Evolutionary conservation across 208 protist species (phyloP).

Genomic region (Trypanosoma brucei): DNA sequence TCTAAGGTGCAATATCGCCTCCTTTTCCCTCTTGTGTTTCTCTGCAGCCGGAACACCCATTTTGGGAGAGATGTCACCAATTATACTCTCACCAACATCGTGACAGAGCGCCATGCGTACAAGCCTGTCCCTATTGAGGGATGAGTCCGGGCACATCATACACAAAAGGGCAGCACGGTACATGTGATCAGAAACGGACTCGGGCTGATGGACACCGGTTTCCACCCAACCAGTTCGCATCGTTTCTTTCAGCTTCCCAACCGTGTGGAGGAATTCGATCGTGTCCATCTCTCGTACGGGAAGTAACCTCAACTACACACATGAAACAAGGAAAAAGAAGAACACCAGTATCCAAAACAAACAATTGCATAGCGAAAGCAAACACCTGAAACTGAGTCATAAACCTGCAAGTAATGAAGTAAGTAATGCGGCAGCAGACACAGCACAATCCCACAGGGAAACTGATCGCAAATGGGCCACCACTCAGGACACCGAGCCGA

Average conservation of each 20-base stretch:
- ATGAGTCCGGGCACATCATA: constrained; percentile 86
- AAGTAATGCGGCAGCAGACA: no score
- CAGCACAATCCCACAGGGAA: no score
- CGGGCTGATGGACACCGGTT: constrained; percentile 49
- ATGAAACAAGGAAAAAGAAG: background rate
- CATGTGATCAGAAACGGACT: constrained; percentile 91
- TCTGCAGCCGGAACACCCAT: constrained; percentile 82
- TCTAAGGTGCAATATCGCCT: constrained; percentile 54
- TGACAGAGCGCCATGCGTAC: constrained; percentile 89
- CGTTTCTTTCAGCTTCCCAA: constrained; percentile 81
- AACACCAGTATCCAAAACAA: constrained; percentile 9
- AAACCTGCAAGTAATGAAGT: no score
- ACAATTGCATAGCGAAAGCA: background rate
- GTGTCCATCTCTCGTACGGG: constrained; percentile 29
- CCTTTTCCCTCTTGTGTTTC: constrained; percentile 62
- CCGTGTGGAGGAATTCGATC: constrained; percentile 66
- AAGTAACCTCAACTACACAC: no score
- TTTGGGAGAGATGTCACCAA: constrained; percentile 82
- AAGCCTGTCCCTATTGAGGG: constrained; percentile 64
- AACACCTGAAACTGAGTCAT: no score
- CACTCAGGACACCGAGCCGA: no score
- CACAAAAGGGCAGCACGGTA: constrained; percentile 89
- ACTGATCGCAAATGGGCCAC: no score
- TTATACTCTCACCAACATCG: constrained; percentile 83
- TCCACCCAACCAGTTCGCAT: constrained; percentile 89